These are phyloP conservation scores for Torrubiella hemipterigena DNA, from an alignment of 2,329 filamentous ascomycete genomes.

Conservation along the genomic window DNA sequence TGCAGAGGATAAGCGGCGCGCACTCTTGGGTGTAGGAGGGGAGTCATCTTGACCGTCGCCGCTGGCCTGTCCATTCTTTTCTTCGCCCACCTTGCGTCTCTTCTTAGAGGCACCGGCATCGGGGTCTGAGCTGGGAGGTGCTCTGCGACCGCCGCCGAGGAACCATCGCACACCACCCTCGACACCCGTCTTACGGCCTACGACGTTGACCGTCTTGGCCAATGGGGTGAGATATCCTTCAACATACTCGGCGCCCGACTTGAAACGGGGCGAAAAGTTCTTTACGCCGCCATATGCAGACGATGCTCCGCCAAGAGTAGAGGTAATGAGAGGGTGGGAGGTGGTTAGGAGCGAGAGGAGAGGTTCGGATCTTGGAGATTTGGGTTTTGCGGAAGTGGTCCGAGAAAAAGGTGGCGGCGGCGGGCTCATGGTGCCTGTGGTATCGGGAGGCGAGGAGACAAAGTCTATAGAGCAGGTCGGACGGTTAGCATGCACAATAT, in stretches of 20 bases:
- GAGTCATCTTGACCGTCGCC: constrained; percentile 15
- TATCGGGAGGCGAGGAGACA: constrained; percentile 47
- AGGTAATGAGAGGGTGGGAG: constrained; percentile 75
- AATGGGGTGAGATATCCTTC: constrained; percentile 81
- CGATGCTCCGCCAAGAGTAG: constrained; percentile 72
- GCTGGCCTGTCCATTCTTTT: constrained; percentile 17
- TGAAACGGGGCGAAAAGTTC: constrained; percentile 80
- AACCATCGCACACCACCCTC: constrained; percentile 82
- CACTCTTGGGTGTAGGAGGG: constrained; percentile 14
- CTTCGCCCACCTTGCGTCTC: constrained; percentile 42
- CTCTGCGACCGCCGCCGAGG: constrained; percentile 46
- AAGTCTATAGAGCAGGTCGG: constrained; percentile 36
- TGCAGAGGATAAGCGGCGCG: constrained; percentile 48
- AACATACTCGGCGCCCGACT: constrained; percentile 80
- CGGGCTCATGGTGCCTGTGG: constrained; percentile 26
- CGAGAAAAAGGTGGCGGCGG: constrained; percentile 8
- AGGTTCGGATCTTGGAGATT: constrained; percentile 55
- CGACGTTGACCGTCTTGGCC: constrained; percentile 73
- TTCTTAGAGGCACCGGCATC: constrained; percentile 42
- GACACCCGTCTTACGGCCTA: constrained; percentile 76
- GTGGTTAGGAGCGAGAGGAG: constrained; percentile 78
- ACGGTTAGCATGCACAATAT: constrained; percentile 10
- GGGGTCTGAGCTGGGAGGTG: constrained; percentile 31
- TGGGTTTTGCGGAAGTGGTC: constrained; percentile 15
- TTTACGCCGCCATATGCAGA: constrained; percentile 81